These are phyloP conservation scores for Leccinum subtestaceum DNA, from an alignment of 768 basidiomycete genomes.

Conservation along the genomic window DNA sequence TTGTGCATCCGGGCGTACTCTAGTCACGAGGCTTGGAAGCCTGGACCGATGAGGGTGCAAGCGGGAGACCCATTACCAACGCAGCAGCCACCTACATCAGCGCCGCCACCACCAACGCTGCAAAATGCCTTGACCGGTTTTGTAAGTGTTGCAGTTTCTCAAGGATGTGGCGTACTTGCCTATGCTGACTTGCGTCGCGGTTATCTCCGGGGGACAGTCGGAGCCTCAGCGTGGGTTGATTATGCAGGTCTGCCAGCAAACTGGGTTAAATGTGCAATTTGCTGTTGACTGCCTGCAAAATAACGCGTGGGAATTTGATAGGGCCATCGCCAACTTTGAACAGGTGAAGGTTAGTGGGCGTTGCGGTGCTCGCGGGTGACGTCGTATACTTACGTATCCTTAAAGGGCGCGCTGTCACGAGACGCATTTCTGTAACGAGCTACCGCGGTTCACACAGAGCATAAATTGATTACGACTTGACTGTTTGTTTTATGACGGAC, in stretches of 20 bases:
- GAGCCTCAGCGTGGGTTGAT: slow-evolving; percentile 71
- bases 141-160: slow-evolving; percentile 42
- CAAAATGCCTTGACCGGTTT: slow-evolving; percentile 52
- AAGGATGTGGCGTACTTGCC: slow-evolving; percentile 1
- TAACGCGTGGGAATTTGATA: slow-evolving; percentile 81
- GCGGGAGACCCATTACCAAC: slow-evolving; percentile 36
- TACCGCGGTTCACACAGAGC: slow-evolving; percentile 12
- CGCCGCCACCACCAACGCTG: slow-evolving; percentile 39
- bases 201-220: slow-evolving; percentile 40
- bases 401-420: slow-evolving; percentile 47
- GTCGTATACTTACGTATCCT: slow-evolving; percentile 27
- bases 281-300: slow-evolving; percentile 82
- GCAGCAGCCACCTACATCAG: slow-evolving; percentile 24
- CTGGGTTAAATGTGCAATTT: slow-evolving; percentile 75
- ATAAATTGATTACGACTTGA: slow-evolving; percentile 7
- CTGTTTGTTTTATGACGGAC: neutral
- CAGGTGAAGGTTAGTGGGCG: slow-evolving; percentile 69
- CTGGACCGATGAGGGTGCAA: slow-evolving; percentile 73
- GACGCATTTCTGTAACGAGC: slow-evolving; percentile 50
- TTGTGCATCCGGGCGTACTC: slow-evolving; percentile 83
- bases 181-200: slow-evolving; percentile 8
- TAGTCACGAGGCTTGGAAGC: slow-evolving; percentile 73
- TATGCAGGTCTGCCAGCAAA: slow-evolving; percentile 65
- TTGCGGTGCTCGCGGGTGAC: neutral
- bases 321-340: slow-evolving; percentile 83